Evolutionary conservation across 345 rosid species (phyloP).

Genomic region (Abelmoschus esculentus): DNA sequence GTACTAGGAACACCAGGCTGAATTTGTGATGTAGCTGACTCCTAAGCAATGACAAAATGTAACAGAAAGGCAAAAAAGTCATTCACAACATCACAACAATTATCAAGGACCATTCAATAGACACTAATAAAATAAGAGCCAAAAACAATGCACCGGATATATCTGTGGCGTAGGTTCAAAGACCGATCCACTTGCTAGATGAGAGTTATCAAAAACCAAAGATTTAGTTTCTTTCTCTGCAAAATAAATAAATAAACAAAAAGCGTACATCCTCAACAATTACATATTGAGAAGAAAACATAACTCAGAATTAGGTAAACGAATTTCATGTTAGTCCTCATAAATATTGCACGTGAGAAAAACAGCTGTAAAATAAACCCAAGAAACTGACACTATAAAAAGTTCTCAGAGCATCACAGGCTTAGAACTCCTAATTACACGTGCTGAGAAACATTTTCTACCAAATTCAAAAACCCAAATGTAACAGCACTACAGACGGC

Average conservation of each 20-base stretch:
- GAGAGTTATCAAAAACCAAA: constrained; percentile 31
- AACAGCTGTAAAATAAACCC: neutral
- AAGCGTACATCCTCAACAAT: constrained; percentile 4
- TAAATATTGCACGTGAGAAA: neutral
- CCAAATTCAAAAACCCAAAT: neutral
- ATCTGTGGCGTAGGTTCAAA: constrained; percentile 31
- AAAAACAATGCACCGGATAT: constrained; percentile 31
- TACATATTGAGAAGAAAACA: neutral
- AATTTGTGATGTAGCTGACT: constrained; percentile 27
- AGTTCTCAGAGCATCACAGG: neutral
- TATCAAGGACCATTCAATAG: neutral
- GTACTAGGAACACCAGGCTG: constrained; percentile 40
- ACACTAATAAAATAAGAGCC: neutral
- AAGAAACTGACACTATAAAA: neutral
- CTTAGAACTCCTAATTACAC: neutral
- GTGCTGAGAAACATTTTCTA: neutral
- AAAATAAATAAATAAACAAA: constrained; percentile 6
- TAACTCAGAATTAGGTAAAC: neutral
- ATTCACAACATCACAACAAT: constrained; percentile 9
- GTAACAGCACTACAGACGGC: neutral
- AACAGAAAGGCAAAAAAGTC: neutral
- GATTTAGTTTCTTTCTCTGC: constrained; percentile 50
- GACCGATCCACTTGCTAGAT: constrained; percentile 24
- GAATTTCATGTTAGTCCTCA: neutral
- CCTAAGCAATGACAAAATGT: constrained; percentile 23